These are phyloP conservation scores for Lactarius trivialis DNA, from an alignment of 768 basidiomycete species.

Conservation along the genomic window DNA sequence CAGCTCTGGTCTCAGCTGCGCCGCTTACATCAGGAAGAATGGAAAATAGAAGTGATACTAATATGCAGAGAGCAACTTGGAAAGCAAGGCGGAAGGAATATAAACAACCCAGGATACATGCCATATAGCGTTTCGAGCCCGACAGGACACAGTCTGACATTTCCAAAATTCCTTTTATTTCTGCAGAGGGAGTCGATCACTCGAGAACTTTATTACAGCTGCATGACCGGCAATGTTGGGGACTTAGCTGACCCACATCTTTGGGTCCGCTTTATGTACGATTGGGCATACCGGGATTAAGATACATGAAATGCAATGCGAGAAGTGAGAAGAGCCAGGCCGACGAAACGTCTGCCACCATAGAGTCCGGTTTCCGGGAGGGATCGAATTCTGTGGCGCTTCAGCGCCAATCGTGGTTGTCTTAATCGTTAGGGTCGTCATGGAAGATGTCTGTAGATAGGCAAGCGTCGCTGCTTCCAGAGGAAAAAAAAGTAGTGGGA, in stretches of 20 bases:
- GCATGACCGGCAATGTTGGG: not conserved
- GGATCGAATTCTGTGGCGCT: not conserved
- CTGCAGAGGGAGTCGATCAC: not conserved
- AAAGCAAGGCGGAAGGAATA: too few species aligned
- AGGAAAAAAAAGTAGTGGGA: not conserved
- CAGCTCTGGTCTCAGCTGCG: too few species aligned
- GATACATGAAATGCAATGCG: not conserved
- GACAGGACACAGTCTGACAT: too few species aligned
- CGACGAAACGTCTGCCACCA: not conserved
- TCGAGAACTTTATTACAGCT: not conserved
- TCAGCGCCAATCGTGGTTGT: not conserved
- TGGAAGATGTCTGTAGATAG: not conserved
- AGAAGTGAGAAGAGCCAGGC: not conserved
- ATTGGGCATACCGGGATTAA: not conserved
- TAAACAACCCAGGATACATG: too few species aligned
- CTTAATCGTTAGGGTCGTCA: not conserved
- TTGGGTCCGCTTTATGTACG: not conserved
- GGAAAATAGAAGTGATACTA: not conserved
- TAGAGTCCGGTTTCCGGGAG: not conserved
- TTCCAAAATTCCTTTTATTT: not conserved
- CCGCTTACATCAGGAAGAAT: too few species aligned
- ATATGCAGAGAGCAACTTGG: not conserved
- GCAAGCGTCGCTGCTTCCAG: not conserved
- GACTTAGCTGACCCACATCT: not conserved
- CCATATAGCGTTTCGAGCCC: too few species aligned